Evolutionary conservation across 2,329 filamentous ascomycete genomes (phyloP).

Genomic region (Fusarium sterilihyphosum): DNA sequence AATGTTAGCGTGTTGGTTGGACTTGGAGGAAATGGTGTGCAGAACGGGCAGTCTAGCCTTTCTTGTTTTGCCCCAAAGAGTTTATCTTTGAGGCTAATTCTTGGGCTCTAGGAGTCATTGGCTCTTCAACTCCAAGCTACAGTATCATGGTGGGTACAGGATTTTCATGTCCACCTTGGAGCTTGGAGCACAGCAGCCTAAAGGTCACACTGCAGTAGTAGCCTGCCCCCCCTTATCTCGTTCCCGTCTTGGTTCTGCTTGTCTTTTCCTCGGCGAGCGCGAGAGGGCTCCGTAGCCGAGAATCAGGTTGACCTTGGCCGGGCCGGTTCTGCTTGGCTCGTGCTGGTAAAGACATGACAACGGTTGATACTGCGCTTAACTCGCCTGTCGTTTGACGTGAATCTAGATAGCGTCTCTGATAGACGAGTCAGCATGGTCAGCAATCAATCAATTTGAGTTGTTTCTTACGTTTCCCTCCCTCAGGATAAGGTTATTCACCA

Average conservation of each 20-base stretch:
- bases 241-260: conserved; percentile 22
- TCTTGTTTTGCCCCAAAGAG: conserved; percentile 18
- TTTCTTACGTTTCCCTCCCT: neutral
- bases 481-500: conserved; percentile 1
- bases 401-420: neutral
- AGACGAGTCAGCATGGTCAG: neutral
- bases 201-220: conserved; percentile 3
- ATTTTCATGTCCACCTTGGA: conserved; percentile 22
- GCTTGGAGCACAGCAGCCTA: neutral
- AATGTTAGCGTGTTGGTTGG: neutral
- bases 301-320: conserved; percentile 8
- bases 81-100: conserved; percentile 25
- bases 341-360: conserved; percentile 1
- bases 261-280: conserved; percentile 25
- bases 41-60: conserved; percentile 32
- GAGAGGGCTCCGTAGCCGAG: conserved; percentile 12
- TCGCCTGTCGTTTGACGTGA: conserved; percentile 1
- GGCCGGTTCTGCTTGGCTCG: conserved; percentile 22
- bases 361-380: conserved; percentile 18
- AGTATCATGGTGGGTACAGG: conserved; percentile 27
- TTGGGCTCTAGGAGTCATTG: conserved; percentile 4
- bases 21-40: conserved; percentile 27
- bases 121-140: neutral
- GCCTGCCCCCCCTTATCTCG: conserved; percentile 25
- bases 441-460: conserved; percentile 1